Base-by-base conservation (phyloP, 1,284 basidiomycete species). In the Thelephora terrestris region DNA sequence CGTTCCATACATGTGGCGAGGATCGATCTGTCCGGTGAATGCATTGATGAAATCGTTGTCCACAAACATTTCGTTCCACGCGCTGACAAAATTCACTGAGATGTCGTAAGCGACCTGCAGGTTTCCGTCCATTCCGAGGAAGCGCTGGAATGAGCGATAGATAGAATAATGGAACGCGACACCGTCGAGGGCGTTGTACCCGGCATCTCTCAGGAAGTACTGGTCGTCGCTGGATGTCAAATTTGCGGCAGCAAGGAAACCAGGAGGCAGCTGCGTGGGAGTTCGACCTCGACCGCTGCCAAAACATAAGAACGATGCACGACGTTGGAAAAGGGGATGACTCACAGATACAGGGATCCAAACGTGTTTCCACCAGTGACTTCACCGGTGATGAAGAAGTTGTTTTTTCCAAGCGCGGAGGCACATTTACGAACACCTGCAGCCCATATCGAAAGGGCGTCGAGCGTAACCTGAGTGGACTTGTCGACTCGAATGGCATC, bases 401-500 rank as follows among this genome's bases (percentile, higher is more conserved):
- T 92, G 18, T 69, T 74, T 70, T 95, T 95, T 52, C 80, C 80
- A 14, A 88, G 64, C 0, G 70, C 65, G 2, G 64, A 58, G 0
- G 91, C 91, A 61, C 91, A 94, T 9, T 71, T 68, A 47, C 89
- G 75, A 1, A 88, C 87, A 43, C 73, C 70, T 0, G 79, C 67
- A 0, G 86, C 71, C 91, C 91, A 94, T 1, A 72, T 60, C 6
- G 87, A 74, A 44, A 93, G 73, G 2, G 85, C 86, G 52, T 85
- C 81, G 7, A 93, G 79, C 2, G 89, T 89, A 52, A 94, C 78
- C 64, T 95, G 91, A 0, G 90, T 94, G 23, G 91, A 80, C 66
- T 95, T 95, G 66, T 94, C 91, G 68, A 95, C 83, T 69, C 91
- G 91, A 61, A 95, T 92, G 50, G 81, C 91, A 61, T 95, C 91